Conservation (phyloP, 768 basidiomycete species). For the Ramaria rubella region DNA sequence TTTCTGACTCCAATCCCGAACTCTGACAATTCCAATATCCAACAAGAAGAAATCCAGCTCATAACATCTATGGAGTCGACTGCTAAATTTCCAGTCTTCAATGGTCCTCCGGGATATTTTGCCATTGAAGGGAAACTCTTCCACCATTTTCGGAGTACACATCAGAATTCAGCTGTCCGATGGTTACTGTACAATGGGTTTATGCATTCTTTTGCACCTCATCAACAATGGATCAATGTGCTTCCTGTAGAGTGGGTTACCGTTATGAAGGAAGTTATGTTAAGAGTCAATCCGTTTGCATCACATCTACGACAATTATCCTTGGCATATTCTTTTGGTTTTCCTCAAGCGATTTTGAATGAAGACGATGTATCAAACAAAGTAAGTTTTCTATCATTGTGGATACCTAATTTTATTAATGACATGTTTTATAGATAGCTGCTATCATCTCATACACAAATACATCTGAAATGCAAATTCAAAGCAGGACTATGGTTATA, state of each 20-base stretch:
- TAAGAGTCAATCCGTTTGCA: not conserved
- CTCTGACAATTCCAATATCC: no score
- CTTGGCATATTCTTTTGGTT: not conserved
- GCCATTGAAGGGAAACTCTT: constrained; percentile 28
- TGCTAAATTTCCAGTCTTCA: constrained; percentile 19
- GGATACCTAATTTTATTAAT: no score
- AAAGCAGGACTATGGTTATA: not conserved
- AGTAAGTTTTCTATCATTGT: no score
- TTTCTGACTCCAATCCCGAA: no score
- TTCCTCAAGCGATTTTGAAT: not conserved
- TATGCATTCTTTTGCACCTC: not conserved
- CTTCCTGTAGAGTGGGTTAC: not conserved
- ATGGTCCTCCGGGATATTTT: constrained; percentile 14
- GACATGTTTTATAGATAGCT: no score
- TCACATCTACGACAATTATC: not conserved
- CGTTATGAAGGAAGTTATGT: not conserved
- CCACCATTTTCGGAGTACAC: constrained; percentile 25
- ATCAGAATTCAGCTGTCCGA: constrained; percentile 22
- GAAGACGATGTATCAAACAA: constrained; percentile 6
- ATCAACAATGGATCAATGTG: not conserved
- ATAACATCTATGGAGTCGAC: no score
- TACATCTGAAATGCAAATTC: not conserved
- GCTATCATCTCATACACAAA: not conserved
- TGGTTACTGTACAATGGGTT: constrained; percentile 32
- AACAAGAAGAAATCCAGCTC: no score